A percentile compares a stretch with the other conserved stretches of the same genome.
These are phyloP conservation scores for Mucuna pruriens DNA, from an alignment of 306 rosid species.

Conservation along the genomic window DNA sequence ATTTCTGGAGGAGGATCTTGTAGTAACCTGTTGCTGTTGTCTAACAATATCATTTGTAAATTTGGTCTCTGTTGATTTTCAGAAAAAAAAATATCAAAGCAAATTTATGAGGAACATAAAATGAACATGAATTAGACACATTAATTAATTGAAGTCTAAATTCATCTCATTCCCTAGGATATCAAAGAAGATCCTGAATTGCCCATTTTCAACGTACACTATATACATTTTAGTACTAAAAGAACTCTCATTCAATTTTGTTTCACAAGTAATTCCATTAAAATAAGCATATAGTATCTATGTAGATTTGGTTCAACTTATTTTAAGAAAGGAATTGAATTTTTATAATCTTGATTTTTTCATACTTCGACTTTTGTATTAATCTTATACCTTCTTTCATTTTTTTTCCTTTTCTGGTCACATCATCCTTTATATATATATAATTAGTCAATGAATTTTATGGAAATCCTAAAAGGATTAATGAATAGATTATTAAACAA, in stretches of 20 bases:
- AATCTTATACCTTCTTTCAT: too few relatives aligned
- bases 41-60: slow-evolving; percentile 24
- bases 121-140: neutral
- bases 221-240: neutral
- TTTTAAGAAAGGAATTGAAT: neutral
- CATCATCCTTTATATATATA: neutral
- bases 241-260: neutral
- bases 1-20: slow-evolving; percentile 42
- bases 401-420: neutral
- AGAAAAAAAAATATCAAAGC: too few relatives aligned
- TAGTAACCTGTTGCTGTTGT: slow-evolving; percentile 37
- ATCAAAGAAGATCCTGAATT: neutral
- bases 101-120: too few relatives aligned
- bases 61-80: slow-evolving; percentile 40
- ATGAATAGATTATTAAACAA: too few relatives aligned
- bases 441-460: too few relatives aligned
- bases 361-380: too few relatives aligned
- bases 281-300: neutral
- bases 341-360: neutral
- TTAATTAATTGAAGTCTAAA: neutral
- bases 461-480: too few relatives aligned
- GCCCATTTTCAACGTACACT: neutral
- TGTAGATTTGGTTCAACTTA: neutral
- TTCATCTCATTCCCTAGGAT: neutral
- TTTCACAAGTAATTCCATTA: neutral